Evolutionary conservation across 371 early-diverging fungal species (phyloP).

Genomic region (Mortierella sp.): DNA sequence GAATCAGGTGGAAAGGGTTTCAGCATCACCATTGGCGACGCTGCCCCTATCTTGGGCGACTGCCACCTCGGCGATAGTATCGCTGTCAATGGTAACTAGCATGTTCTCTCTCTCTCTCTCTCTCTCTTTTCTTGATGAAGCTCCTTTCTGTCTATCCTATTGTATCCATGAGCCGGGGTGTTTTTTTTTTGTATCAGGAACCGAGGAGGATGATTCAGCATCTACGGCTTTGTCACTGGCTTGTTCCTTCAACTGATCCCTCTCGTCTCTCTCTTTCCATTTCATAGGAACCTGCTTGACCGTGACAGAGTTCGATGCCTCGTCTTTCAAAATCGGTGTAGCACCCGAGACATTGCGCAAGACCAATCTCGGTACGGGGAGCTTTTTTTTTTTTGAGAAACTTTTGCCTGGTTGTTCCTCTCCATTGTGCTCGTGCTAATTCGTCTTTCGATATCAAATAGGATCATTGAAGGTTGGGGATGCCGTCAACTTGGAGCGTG

Average conservation of each 20-base stretch:
- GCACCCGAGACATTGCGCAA: slow-evolving; percentile 93
- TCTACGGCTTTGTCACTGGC: too few species aligned
- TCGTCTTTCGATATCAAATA: slow-evolving; percentile 15
- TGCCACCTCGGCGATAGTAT: slow-evolving; percentile 96
- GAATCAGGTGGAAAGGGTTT: slow-evolving; percentile 88
- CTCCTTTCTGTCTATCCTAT: too few species aligned
- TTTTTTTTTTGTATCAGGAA: too few species aligned
- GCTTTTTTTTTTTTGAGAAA: neutral
- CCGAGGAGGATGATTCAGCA: too few species aligned
- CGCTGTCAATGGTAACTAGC: slow-evolving; percentile 83
- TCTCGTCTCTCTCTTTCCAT: slow-evolving; percentile 1
- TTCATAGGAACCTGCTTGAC: slow-evolving; percentile 91
- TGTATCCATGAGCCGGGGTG: too few species aligned
- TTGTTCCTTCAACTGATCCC: too few species aligned
- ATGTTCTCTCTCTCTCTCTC: neutral
- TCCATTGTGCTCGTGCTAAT: neutral
- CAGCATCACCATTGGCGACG: slow-evolving; percentile 82
- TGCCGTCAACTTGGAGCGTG: slow-evolving; percentile 93
- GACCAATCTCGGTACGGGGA: slow-evolving; percentile 82
- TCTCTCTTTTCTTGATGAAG: neutral
- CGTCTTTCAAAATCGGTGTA: slow-evolving; percentile 89
- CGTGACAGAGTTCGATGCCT: slow-evolving; percentile 88
- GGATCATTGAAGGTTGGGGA: slow-evolving; percentile 82
- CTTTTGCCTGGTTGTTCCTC: neutral
- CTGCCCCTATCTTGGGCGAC: slow-evolving; percentile 79